These are phyloP conservation scores for Coemansia sp. DNA, from an alignment of 192 early-diverging fungal genomes.

Conservation along the genomic window DNA sequence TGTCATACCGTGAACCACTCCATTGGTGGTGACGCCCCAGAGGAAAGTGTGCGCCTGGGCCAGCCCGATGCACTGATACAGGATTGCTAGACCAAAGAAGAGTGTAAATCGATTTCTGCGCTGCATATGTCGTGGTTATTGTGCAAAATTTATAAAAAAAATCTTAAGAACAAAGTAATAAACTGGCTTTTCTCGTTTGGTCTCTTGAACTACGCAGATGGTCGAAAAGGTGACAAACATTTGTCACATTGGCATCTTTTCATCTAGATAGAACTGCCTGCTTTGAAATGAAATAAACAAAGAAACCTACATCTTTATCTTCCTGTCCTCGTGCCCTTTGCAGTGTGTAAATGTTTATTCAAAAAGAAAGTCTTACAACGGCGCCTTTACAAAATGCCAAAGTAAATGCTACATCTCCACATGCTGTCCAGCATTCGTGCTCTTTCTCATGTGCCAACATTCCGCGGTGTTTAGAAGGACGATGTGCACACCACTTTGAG, in stretches of 20 bases:
- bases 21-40: conserved; percentile 1
- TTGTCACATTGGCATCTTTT: too few relatives aligned
- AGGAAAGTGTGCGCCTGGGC: conserved; percentile 5
- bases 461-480: neutral
- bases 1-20: neutral
- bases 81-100: neutral
- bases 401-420: neutral
- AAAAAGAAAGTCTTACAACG: neutral
- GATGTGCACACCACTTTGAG: neutral
- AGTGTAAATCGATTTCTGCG: neutral
- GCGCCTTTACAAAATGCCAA: too few relatives aligned
- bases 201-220: too few relatives aligned
- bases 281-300: neutral
- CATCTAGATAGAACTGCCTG: neutral
- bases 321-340: neutral
- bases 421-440: neutral
- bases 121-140: neutral
- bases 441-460: neutral
- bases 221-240: too few relatives aligned
- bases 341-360: neutral
- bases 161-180: too few relatives aligned
- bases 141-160: neutral
- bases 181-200: too few relatives aligned
- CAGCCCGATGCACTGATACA: conserved; percentile 1
- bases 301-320: neutral